These are phyloP conservation scores for Berkeleyomyces rouxiae DNA, from an alignment of 2,329 filamentous ascomycete species.

Conservation along the genomic window DNA sequence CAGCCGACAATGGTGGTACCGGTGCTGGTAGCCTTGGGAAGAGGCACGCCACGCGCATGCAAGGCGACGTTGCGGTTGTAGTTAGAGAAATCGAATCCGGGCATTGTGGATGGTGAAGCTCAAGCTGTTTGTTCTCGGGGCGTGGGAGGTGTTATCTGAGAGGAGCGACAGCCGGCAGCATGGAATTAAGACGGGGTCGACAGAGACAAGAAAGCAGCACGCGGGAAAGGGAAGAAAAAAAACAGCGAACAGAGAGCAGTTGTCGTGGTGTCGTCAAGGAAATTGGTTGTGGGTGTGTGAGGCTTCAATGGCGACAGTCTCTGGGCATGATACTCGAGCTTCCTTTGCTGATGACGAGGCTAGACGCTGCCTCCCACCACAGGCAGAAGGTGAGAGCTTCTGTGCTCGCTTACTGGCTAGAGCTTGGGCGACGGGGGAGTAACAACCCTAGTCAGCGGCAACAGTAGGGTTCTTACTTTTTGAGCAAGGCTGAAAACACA, in stretches of 20 bases:
- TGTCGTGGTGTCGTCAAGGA: background rate
- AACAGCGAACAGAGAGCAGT: background rate
- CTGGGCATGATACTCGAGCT: background rate
- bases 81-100: constrained; percentile 98
- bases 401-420: background rate
- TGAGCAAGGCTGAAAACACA: background rate
- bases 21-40: constrained; percentile 95
- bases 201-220: background rate
- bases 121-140: background rate
- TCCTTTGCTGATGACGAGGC: constrained; percentile 36
- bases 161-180: constrained; percentile 8
- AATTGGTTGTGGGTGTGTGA: constrained; percentile 15
- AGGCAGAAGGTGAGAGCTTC: constrained; percentile 1
- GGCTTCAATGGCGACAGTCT: background rate
- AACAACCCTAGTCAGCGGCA: background rate
- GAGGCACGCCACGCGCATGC: constrained; percentile 80
- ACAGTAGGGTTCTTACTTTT: too few relatives aligned
- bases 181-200: background rate
- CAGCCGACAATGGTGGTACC: constrained; percentile 98
- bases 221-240: background rate
- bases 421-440: background rate
- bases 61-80: constrained; percentile 97
- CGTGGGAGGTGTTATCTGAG: constrained; percentile 16
- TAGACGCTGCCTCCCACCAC: constrained; percentile 31
- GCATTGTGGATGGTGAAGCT: constrained; percentile 44